A percentile compares a stretch with the other conserved stretches of the same genome.
These are phyloP conservation scores for Cicer judaicum DNA, from an alignment of 306 rosid species.

Conservation along the genomic window DNA sequence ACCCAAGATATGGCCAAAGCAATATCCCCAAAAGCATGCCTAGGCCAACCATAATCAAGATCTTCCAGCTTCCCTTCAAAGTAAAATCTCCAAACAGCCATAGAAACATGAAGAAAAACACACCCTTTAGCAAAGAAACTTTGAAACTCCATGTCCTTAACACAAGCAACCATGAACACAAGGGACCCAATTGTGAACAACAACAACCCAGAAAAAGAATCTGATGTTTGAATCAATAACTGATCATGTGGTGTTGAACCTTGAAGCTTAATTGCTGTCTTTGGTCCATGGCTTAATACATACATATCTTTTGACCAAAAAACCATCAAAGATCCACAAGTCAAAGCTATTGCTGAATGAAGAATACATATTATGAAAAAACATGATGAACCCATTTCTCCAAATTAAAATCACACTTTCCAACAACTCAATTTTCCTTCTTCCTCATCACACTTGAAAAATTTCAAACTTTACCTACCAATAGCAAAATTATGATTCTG, in stretches of 20 bases:
- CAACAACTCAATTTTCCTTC: conserved; percentile 13
- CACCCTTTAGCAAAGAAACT: conserved; percentile 92
- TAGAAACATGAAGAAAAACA: conserved; percentile 74
- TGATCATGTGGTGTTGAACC: conserved; percentile 92
- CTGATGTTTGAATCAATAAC: conserved; percentile 73
- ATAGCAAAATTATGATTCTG: too few relatives aligned
- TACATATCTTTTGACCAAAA: conserved; percentile 67
- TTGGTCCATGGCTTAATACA: conserved; percentile 74
- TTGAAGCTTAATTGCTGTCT: conserved; percentile 75
- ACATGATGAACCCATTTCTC: conserved; percentile 66
- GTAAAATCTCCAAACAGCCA: conserved; percentile 87
- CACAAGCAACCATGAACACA: conserved; percentile 83
- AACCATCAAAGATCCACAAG: conserved; percentile 78
- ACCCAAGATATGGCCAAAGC: conserved; percentile 82
- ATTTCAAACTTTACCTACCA: background rate
- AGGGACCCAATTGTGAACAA: conserved; percentile 73
- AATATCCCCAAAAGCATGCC: conserved; percentile 76
- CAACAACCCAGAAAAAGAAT: conserved; percentile 86
- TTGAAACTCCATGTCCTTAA: conserved; percentile 82
- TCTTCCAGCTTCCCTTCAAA: conserved; percentile 70
- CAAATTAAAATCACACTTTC: background rate
- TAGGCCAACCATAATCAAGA: conserved; percentile 73
- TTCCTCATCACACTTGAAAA: conserved; percentile 3
- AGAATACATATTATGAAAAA: conserved; percentile 72
- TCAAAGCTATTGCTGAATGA: conserved; percentile 74